These are phyloP conservation scores for Boletus insuetus DNA, from an alignment of 768 basidiomycete genomes.

Conservation along the genomic window DNA sequence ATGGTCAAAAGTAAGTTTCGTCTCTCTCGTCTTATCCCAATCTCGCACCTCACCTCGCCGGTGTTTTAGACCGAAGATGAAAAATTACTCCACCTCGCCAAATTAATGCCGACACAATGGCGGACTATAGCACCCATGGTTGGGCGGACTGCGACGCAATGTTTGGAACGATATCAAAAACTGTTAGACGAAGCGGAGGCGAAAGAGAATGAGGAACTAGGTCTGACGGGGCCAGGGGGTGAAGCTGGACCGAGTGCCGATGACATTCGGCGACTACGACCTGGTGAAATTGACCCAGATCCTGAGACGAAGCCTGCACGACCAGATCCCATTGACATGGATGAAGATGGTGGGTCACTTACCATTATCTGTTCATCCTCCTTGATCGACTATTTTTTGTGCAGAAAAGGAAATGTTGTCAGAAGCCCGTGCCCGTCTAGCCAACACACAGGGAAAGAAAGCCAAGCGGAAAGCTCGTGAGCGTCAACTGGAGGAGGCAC, in stretches of 20 bases:
- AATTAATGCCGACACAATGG: slow-evolving; percentile 99
- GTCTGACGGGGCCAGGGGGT: slow-evolving; percentile 75
- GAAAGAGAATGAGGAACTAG: slow-evolving; percentile 94
- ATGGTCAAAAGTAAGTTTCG: slow-evolving; percentile 83
- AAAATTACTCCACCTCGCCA: slow-evolving; percentile 95
- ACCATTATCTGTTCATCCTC: background rate
- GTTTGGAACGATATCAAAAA: slow-evolving; percentile 97
- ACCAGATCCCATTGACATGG: slow-evolving; percentile 99
- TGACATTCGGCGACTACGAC: slow-evolving; percentile 82
- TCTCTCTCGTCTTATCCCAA: background rate
- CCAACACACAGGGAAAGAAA: slow-evolving; percentile 99
- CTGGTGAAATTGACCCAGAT: slow-evolving; percentile 98
- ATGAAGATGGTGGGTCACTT: slow-evolving; percentile 82
- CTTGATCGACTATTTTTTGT: slow-evolving; percentile 6
- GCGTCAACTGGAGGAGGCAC: slow-evolving; percentile 93
- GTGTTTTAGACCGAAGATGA: slow-evolving; percentile 86
- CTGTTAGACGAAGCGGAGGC: slow-evolving; percentile 95
- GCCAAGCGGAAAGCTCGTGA: slow-evolving; percentile 98
- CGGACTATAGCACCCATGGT: slow-evolving; percentile 98
- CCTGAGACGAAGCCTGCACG: slow-evolving; percentile 98
- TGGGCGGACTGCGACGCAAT: slow-evolving; percentile 95
- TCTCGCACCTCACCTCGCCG: background rate
- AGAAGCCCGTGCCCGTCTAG: slow-evolving; percentile 94
- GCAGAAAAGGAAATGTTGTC: slow-evolving; percentile 99
- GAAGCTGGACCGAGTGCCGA: slow-evolving; percentile 90